Evolutionary conservation across 352 stramenopile genomes (phyloP).

Genomic region (Pythium diclinum): DNA sequence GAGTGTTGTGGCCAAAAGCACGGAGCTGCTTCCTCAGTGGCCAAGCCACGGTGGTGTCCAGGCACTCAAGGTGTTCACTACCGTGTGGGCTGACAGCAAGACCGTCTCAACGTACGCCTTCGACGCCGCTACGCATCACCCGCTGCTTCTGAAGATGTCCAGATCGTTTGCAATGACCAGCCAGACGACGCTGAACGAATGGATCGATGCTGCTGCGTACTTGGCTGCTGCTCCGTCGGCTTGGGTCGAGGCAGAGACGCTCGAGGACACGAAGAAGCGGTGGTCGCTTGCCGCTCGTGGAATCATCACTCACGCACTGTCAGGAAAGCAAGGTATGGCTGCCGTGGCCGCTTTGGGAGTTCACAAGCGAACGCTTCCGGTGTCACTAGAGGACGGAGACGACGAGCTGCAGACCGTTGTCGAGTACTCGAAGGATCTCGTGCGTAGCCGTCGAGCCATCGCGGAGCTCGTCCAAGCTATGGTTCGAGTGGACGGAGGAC

Average conservation of each 20-base stretch:
- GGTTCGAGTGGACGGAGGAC: constrained; percentile 31
- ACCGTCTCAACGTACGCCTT: background rate
- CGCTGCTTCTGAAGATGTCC: constrained; percentile 22
- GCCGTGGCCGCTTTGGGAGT: constrained; percentile 47
- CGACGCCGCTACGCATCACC: constrained; percentile 15
- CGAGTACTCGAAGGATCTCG: constrained; percentile 40
- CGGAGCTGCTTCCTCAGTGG: constrained; percentile 16
- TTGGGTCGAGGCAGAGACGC: constrained; percentile 22
- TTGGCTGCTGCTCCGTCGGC: constrained; percentile 11
- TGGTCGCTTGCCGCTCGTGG: constrained; percentile 53
- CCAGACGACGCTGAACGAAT: constrained; percentile 14
- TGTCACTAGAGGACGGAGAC: constrained; percentile 27
- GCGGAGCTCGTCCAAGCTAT: constrained; percentile 49
- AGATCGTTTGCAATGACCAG: constrained; percentile 20
- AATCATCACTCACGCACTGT: constrained; percentile 53
- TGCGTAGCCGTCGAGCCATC: constrained; percentile 38
- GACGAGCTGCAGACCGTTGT: constrained; percentile 46
- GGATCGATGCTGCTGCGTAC: constrained; percentile 18
- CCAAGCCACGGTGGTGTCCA: constrained; percentile 14
- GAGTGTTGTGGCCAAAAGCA: constrained; percentile 9
- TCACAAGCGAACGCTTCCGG: constrained; percentile 41
- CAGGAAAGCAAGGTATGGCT: constrained; percentile 55
- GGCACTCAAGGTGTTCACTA: constrained; percentile 19
- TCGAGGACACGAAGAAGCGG: constrained; percentile 34
- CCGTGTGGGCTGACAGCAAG: constrained; percentile 3